Evolutionary conservation across 116 monocot species (phyloP), one percentile per base, ranked within the genome.

Genomic region (Thalassia testudinum): DNA sequence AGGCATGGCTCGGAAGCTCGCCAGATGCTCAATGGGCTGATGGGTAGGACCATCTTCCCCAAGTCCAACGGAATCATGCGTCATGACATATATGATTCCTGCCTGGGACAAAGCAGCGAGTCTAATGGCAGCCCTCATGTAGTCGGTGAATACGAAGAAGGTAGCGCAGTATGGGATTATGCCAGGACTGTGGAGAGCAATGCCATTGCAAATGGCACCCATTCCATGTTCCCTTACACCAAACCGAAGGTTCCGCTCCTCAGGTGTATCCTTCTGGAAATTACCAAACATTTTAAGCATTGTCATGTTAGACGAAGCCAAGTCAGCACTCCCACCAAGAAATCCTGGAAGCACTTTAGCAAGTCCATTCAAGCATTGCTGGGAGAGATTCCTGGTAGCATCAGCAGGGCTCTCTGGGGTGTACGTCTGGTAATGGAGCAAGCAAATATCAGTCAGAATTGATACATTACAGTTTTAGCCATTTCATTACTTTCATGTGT

Each of bases 271-370:
- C 77, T 86, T 97, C 52, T 89, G 89, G 77, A 97, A 97, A 79
- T 97, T 72, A 16, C 97, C 97, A 59, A 71, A 97, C 66, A 60
- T 75, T 53, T 89, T 97, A 43, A 97, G 45, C 28, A 97, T 50
- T 28, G 97, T 97, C 97, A 89, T 97, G 68, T 97, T 97, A 50
- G 97, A 97, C 24, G 97, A 97, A 3, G 97, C 97, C 12, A 97
- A 85, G 52, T 97, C 97, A 40, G 97, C 97, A 50, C 82, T 89
- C 27, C 89, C 89, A 42, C 97, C 97, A 44, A 97, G 78, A 49
- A 97, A 65, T 8, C 97, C 97, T 23, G 97, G 97, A 23, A 89
- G 65, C 21, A 80, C 75, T 52, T 66, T 72, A 21, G 79, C 97
- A 58, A 97, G 85, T 15, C 89, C 85, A 61, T 97, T 97, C 14